Percentiles rank a stretch among this genome's conserved stretches.
Evolutionary conservation across 352 stramenopile species (phyloP).

Genomic region (Phytophthora meadii): DNA sequence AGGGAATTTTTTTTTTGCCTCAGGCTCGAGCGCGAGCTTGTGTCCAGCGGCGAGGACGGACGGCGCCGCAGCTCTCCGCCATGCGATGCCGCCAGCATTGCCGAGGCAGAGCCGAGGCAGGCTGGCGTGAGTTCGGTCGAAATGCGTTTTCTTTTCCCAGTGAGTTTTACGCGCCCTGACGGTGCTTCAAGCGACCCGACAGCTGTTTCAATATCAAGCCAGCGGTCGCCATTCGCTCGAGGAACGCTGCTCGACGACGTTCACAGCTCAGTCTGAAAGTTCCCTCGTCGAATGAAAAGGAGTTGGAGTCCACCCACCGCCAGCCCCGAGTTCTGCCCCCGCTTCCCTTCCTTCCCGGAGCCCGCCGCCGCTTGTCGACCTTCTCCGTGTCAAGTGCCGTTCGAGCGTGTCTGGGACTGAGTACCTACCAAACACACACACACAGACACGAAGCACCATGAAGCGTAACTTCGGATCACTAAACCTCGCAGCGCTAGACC

Average conservation of each 20-base stretch:
- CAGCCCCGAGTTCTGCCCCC: slow-evolving; percentile 14
- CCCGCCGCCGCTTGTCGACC: slow-evolving; percentile 11
- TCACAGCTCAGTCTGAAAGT: slow-evolving; percentile 36
- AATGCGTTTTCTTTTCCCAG: slow-evolving; percentile 27
- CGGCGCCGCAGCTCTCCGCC: slow-evolving; percentile 4
- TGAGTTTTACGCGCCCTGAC: slow-evolving; percentile 27
- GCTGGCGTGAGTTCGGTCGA: slow-evolving; percentile 10
- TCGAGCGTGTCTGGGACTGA: slow-evolving; percentile 35
- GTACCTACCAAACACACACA: slow-evolving; percentile 2
- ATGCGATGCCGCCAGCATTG: slow-evolving; percentile 15
- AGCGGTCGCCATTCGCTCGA: slow-evolving; percentile 27
- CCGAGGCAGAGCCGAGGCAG: slow-evolving; percentile 15
- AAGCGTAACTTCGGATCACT: slow-evolving; percentile 65
- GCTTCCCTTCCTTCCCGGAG: slow-evolving; percentile 5
- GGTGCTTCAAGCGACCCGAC: slow-evolving; percentile 26
- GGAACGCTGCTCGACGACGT: neutral
- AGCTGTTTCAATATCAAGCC: slow-evolving; percentile 27
- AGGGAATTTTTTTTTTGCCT: too few species aligned
- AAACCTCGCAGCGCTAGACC: slow-evolving; percentile 56
- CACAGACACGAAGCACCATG: slow-evolving; percentile 32
- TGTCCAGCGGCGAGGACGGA: neutral
- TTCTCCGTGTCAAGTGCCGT: slow-evolving; percentile 23
- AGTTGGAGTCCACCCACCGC: slow-evolving; percentile 7
- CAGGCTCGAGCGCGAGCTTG: too few species aligned
- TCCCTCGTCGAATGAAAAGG: slow-evolving; percentile 45